Evolutionary conservation across 306 rosid genomes (phyloP), one percentile per base, ranked within the genome.

Genomic region (Vigna reflexopilosa): DNA sequence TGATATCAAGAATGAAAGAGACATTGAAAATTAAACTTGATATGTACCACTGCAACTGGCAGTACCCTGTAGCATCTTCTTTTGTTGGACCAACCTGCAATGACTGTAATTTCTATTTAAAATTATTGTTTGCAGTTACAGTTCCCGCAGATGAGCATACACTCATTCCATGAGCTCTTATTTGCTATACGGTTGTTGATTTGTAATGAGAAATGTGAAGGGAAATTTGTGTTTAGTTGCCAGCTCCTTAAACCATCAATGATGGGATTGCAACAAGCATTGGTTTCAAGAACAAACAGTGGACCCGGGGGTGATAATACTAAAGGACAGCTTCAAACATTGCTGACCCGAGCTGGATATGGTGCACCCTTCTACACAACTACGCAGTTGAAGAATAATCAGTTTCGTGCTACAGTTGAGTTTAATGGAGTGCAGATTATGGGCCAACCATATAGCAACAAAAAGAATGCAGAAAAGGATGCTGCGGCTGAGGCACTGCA

Each of bases 251-350:
- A 80, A 64, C 74, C 93, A 63, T 75, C 86, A 73, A 77, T 54
- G 50, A 7, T 78, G 66, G 68, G 66, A 64, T 61, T 87, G 59
- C 87, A 84, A 51, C 89, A 89, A 54, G 50, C 83, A 67, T 47
- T 80, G 77, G 83, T 80, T 87, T 91, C 99, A 72, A 91, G 97
- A 84, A 86, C 86, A 19, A 97, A 87, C 80, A 93, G 97, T 75
- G 97, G 99, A 69, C 99, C 99, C 8, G 99, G 99, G 81, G 99
- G 98, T 65, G 98, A 93, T 74, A 96, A 96, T 83, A 85, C 98
- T 9, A 93, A 96, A 87, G 88, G 99, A 79, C 98, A 87, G 86
- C 99, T 96, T 73, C 98, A 93, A 81, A 93, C 96, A 34, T 78
- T 96, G 81, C 88, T 96, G 70, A 85, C 98, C 24, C 89, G 98